Percentiles rank a stretch among this genome's conserved stretches.
phyloP scores from a whole-genome alignment of 2,329 filamentous ascomycete genomes.

The Blastomyces percursus region DNA sequence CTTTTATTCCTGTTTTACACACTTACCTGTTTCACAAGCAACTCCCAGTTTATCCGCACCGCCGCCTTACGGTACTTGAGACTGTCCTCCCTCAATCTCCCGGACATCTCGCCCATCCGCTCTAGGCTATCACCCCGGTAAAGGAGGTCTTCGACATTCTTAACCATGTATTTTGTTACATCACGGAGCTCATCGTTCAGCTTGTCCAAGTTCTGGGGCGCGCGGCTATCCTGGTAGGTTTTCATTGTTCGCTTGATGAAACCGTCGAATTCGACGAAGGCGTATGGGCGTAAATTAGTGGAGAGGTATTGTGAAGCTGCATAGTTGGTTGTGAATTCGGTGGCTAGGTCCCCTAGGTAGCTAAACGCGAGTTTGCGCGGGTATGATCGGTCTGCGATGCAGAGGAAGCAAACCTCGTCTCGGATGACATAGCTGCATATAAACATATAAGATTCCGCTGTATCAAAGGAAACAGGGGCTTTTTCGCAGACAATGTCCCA shows the following conservation, averaged over 20 bases:
- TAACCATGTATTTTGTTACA: constrained; percentile 98
- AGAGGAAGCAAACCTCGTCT: constrained; percentile 76
- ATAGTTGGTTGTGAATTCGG: constrained; percentile 86
- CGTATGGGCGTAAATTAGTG: constrained; percentile 73
- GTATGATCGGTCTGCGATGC: constrained; percentile 87
- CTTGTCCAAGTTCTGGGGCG: constrained; percentile 84
- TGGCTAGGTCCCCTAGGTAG: constrained; percentile 83
- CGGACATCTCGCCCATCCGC: constrained; percentile 92
- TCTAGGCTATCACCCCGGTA: constrained; percentile 92
- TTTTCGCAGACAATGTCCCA: background rate
- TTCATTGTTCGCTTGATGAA: constrained; percentile 90
- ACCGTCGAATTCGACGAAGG: constrained; percentile 95
- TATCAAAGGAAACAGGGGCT: background rate
- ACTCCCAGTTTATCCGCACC: constrained; percentile 94
- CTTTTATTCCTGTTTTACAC: background rate
- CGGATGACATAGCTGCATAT: constrained; percentile 66
- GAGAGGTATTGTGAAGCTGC: constrained; percentile 60
- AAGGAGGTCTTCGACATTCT: constrained; percentile 96
- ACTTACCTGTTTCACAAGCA: constrained; percentile 73
- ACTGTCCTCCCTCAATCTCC: constrained; percentile 76
- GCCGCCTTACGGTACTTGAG: constrained; percentile 89
- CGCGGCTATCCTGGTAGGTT: constrained; percentile 85
- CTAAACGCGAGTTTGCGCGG: constrained; percentile 97
- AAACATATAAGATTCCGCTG: constrained; percentile 9
- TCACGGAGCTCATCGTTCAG: constrained; percentile 95